Percentiles rank a stretch among this genome's conserved stretches.
Evolutionary conservation across 2,329 filamentous ascomycete genomes (phyloP).

Genomic region (Penicillium sp.): DNA sequence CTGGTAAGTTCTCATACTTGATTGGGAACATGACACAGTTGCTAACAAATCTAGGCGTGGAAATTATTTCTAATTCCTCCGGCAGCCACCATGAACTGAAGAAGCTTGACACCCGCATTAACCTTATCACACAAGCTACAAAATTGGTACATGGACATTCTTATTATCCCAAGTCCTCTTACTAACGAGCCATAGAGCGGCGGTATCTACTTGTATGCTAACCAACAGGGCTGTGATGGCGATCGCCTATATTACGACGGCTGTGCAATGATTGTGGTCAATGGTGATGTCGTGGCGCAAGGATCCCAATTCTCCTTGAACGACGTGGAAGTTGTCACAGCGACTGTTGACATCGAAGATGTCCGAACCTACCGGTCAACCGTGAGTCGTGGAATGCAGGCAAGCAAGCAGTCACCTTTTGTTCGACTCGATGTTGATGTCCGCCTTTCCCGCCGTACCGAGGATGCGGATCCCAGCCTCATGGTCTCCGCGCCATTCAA

Average conservation of each 20-base stretch:
- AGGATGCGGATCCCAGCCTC: constrained; percentile 48
- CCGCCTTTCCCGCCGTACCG: constrained; percentile 32
- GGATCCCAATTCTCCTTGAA: constrained; percentile 66
- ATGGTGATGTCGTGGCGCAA: constrained; percentile 65
- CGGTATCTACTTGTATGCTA: constrained; percentile 60
- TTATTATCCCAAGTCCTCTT: not conserved
- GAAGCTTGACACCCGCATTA: constrained; percentile 65
- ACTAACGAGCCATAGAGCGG: constrained; percentile 36
- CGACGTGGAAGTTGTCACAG: constrained; percentile 66
- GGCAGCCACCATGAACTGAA: constrained; percentile 68
- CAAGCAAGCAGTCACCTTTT: constrained; percentile 31
- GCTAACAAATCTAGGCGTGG: constrained; percentile 57
- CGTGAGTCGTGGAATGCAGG: constrained; percentile 36
- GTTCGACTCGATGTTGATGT: constrained; percentile 41
- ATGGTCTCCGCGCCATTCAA: constrained; percentile 48
- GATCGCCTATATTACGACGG: constrained; percentile 66
- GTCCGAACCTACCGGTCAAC: constrained; percentile 37
- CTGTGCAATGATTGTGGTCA: constrained; percentile 63
- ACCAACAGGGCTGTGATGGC: constrained; percentile 61
- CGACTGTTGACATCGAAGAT: constrained; percentile 70
- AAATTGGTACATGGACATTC: constrained; percentile 23
- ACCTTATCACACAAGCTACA: constrained; percentile 67
- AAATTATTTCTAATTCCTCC: constrained; percentile 70
- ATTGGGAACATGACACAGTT: not conserved
- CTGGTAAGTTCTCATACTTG: constrained; percentile 16